These are phyloP conservation scores for Podospora anserina DNA, from an alignment of 495 filamentous ascomycete species.

Conservation along the genomic window DNA sequence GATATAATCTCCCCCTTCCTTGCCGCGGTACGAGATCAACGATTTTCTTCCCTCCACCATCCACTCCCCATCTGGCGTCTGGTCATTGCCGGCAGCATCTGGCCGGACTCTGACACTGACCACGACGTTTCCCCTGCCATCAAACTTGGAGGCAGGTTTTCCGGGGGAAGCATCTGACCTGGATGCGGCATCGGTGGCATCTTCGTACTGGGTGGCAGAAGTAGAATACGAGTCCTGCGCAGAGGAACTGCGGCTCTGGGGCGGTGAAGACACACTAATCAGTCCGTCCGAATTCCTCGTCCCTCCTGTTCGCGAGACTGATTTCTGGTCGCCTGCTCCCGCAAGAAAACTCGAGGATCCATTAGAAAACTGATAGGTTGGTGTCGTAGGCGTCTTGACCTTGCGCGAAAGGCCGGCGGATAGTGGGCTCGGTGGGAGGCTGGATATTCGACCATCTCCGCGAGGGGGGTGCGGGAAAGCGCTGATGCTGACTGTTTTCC, in stretches of 20 bases:
- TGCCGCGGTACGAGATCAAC: constrained; percentile 76
- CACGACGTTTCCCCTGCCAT: constrained; percentile 90
- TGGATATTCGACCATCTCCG: constrained; percentile 50
- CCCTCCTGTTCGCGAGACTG: constrained; percentile 55
- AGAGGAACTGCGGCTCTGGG: constrained; percentile 84
- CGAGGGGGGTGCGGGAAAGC: constrained; percentile 89
- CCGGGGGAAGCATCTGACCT: constrained; percentile 38
- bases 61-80: constrained; percentile 78
- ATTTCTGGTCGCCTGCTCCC: constrained; percentile 70
- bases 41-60: constrained; percentile 81
- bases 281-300: constrained; percentile 65
- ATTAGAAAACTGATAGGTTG: constrained; percentile 42
- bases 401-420: constrained; percentile 46
- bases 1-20: constrained; percentile 86
- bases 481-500: constrained; percentile 85
- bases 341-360: constrained; percentile 72
- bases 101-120: constrained; percentile 93
- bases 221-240: constrained; percentile 88
- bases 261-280: constrained; percentile 70
- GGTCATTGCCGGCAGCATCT: constrained; percentile 62
- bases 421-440: constrained; percentile 58
- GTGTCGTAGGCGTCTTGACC: constrained; percentile 38
- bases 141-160: constrained; percentile 48
- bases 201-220: constrained; percentile 83
- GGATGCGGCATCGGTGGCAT: constrained; percentile 53